Base-by-base conservation (phyloP, 306 rosid species). In the Dryas alaskensis region DNA sequence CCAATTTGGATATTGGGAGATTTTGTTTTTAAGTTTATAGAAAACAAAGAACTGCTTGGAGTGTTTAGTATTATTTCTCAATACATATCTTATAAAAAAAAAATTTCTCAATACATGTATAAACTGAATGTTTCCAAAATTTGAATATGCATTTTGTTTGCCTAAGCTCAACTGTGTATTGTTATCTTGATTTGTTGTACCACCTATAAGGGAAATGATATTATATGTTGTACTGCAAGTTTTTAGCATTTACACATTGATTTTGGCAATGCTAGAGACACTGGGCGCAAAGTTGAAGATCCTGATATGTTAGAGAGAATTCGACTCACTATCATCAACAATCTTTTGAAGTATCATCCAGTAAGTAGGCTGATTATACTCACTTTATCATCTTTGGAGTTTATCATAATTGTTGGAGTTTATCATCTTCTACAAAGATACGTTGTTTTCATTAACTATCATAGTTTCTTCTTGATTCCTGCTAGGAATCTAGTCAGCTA, bases 271-370 rank as follows among this genome's bases (percentile, higher is more conserved):
- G 63, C 55, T 84, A 94, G 98, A 79, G 92, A 83, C 75, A 87
- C 89, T 6, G 98, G 98, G 44, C 94, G 98, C 71, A 94, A 94
- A 89, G 98, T 94, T 78, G 98, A 92, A 80, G 92, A 94, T 84
- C 96, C 97, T 58, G 96, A 88, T 76, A 86, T 87, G 92, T 79
- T 94, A 25, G 98, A 94, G 92, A 88, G 89, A 48, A 94, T 94
- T 81, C 91, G 97, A 65, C 96, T 94, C 44, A 91, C 98, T 79
- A 87, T 94, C 84, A 94, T 94, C 81, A 87, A 71, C 86, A 94
- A 94, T 83, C 86, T 94, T 72, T 83, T 94, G 89, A 85, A 94
- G 81, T 94, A 87, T 81, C 98, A 94, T 79, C 98, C 98, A 44
- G 98, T 93, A 87, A 76, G 94, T 76, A 77, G 79, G 73, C 53